Conservation (phyloP, 768 basidiomycete species). For the Dentipellis sp. region DNA sequence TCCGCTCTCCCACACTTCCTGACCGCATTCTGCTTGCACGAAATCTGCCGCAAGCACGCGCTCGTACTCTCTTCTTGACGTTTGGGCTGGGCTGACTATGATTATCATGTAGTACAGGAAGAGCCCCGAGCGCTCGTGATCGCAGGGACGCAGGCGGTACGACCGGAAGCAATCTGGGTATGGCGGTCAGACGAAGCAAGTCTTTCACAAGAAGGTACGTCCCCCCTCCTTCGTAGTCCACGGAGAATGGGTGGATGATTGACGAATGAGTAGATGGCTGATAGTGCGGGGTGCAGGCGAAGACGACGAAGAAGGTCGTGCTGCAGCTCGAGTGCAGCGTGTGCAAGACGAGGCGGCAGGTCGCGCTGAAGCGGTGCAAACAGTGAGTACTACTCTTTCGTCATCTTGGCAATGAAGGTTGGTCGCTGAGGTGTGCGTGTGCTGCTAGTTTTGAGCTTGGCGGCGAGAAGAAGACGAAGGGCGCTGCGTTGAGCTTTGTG, state of each 20-base stretch:
- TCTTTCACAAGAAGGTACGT: constrained; percentile 99
- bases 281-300: constrained; percentile 44
- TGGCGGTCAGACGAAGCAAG: constrained; percentile 99
- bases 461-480: constrained; percentile 99
- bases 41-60: constrained; percentile 96
- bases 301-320: constrained; percentile 99
- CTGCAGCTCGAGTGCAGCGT: constrained; percentile 94
- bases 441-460: constrained; percentile 89
- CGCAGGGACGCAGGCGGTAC: constrained; percentile 99
- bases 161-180: constrained; percentile 98
- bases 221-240: too few species aligned
- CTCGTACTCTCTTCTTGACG: constrained; percentile 30
- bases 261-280: background rate
- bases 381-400: constrained; percentile 53
- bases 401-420: too few species aligned
- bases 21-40: constrained; percentile 88
- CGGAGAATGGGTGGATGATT: too few species aligned
- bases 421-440: background rate
- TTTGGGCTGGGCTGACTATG: constrained; percentile 9
- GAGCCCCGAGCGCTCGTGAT: constrained; percentile 96
- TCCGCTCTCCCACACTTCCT: too few species aligned
- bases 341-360: constrained; percentile 98
- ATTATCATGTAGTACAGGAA: constrained; percentile 82
- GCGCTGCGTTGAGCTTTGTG: constrained; percentile 91
- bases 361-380: constrained; percentile 97